Conservation (phyloP, 75 land plant genomes). For the Selaginella tamariscina region DNA sequence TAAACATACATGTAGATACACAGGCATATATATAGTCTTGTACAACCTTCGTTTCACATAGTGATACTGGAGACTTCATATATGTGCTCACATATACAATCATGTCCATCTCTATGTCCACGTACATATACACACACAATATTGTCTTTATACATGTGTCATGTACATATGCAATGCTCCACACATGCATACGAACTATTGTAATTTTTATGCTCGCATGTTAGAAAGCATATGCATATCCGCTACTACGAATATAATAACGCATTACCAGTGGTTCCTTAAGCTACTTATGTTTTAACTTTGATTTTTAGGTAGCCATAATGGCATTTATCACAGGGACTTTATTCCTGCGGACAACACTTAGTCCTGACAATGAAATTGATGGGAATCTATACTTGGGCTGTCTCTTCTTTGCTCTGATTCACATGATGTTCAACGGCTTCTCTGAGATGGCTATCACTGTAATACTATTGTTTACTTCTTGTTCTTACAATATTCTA, state of each 20-base stretch:
- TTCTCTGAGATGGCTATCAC: conserved; percentile 58
- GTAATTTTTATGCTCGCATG: neutral
- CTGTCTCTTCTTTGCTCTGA: conserved; percentile 53
- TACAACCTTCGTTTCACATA: neutral
- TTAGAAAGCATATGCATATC: neutral
- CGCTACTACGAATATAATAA: too few relatives aligned
- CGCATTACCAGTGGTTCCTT: too few relatives aligned
- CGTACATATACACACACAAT: neutral
- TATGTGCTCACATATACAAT: neutral
- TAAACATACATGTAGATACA: neutral
- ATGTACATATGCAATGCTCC: neutral
- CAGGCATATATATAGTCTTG: neutral
- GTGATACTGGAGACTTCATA: neutral
- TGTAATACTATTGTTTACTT: too few relatives aligned
- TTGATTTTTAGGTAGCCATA: neutral
- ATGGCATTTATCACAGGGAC: conserved; percentile 52
- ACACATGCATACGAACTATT: neutral
- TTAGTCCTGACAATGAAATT: conserved; percentile 37
- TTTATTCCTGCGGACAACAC: conserved; percentile 45
- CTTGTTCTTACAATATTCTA: too few relatives aligned
- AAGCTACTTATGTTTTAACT: neutral
- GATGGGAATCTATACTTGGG: conserved; percentile 47
- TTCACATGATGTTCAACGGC: conserved; percentile 78
- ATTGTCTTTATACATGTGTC: neutral
- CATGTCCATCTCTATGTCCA: neutral